Evolutionary conservation across 2,329 filamentous ascomycete species (phyloP), one percentile per base, ranked within the genome.

Genomic region (Diaporthe sp.): DNA sequence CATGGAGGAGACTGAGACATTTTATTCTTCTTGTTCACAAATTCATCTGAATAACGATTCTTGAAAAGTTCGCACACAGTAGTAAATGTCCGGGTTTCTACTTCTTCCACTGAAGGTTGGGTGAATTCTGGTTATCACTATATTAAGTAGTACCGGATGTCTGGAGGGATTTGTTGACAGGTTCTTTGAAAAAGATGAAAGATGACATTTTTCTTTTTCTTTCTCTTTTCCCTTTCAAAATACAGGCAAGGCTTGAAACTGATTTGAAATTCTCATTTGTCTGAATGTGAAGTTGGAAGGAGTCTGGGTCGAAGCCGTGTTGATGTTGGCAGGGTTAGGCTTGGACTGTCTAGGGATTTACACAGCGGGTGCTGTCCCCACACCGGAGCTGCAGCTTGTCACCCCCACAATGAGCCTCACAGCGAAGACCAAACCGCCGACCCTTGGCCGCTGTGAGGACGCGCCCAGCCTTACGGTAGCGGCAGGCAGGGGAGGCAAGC

Each of bases 401-500:
- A 58, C 67, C 73, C 62, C 67, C 57, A 57, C 67, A 62, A 31
- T 59, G 51, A 62, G 72, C 74, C 58, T 76, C 74, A 67, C 37
- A 42, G 31, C 3, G 17, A 58, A 44, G 19, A 19, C 51, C 62
- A 69, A 25, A 34, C 39, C 42, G 31, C 25, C 37, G 44, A 44
- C 68, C 57, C 73, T 34, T 57, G 59, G 57, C 44, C 28, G 58
- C n/a, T 31, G 15, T 42, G 65, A 68, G 46, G 46, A 74, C 67
- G 37, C 42, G 57, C 55, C 42, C 55, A 75, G 74, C 62, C 61
- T 72, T 65, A 51, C 70, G 31, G 22, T 25, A 51, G 59, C 72
- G 75, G 72, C 75, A 74, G 65, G 74, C 74, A 76, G 55, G 49
- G 71, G 31, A 72, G 17, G 46, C 68, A 65, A 74, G 58, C 58